Base-by-base conservation (phyloP, 768 basidiomycete species). In the Omphalotus guepiniiformis region DNA sequence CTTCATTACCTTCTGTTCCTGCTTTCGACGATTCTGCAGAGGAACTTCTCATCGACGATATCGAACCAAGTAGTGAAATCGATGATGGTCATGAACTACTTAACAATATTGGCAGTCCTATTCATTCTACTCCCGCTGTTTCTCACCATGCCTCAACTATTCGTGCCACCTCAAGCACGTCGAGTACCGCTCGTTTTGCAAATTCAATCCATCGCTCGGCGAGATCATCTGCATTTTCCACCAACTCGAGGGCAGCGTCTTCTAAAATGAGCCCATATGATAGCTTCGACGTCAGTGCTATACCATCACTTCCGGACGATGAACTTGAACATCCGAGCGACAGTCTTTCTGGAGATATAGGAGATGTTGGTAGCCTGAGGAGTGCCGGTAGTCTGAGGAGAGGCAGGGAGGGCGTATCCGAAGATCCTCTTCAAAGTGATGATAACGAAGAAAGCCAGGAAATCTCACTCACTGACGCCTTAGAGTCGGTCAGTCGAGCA, bases 1-100 rank as follows among this genome's bases (percentile, higher is more conserved):
- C 90, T 8, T 92, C 89, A 25, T 69, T 93, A 2, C 89, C 89
- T 2, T 88, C 87, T 3, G 63, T 91, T 11, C 85, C 88, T 6
- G 71, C 58, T 1, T 83, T 86, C 57, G 87, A 90, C 25, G 79
- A 85, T 55, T 84, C 82, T 16, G 69, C 61, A 3, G 69, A 70
- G 47, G 65, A 61, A 22, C 67, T 71, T 28, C 38, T 42, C 26
- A 50, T 41, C 23, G 39, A 42, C 34, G 47, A 52, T 42, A 28
- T 22, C 18, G 39, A 44, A 18, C 25, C 29, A 47, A 56, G 57
- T 19, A 55, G 57, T 22, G n/a, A n/a, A n/a, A 57, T 58, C 26
- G 63, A 61, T 27, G 50, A 54, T 19, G 56, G 54, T 11, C 48
- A 57, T 35, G 61, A 57, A 34, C 54, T 57, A 39, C 62, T 63